Evolutionary conservation across 1,284 basidiomycete genomes (phyloP).

Genomic region (Microbotryum violaceum): DNA sequence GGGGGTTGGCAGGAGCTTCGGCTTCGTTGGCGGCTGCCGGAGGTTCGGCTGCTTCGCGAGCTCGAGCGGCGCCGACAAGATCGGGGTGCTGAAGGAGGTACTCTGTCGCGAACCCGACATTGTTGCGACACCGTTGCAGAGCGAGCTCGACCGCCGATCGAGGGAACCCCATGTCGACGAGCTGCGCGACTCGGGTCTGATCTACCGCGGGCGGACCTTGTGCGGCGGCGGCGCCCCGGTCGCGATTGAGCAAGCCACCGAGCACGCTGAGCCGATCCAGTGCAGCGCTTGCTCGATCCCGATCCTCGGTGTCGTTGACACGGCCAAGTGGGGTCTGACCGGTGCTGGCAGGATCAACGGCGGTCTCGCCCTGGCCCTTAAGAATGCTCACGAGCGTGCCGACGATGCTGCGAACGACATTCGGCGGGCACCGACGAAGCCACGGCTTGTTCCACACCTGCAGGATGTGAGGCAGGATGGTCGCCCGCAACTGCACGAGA

Average conservation of each 20-base stretch:
- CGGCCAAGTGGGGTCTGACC: slow-evolving; percentile 4
- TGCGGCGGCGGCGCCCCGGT: slow-evolving; percentile 12
- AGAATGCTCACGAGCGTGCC: slow-evolving; percentile 73
- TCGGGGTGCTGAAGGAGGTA: slow-evolving; percentile 76
- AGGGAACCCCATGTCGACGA: slow-evolving; percentile 96
- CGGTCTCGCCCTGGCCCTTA: slow-evolving; percentile 63
- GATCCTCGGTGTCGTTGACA: slow-evolving; percentile 1
- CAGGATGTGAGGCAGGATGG: slow-evolving; percentile 59
- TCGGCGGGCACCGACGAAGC: slow-evolving; percentile 65
- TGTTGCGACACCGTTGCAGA: slow-evolving; percentile 75
- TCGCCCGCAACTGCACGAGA: slow-evolving; percentile 68
- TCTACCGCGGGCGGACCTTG: slow-evolving; percentile 10
- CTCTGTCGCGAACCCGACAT: slow-evolving; percentile 82
- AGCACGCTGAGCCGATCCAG: neutral
- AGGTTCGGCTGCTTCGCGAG: slow-evolving; percentile 44
- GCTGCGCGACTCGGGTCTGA: slow-evolving; percentile 33
- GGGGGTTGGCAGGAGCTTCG: neutral
- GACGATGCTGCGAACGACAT: slow-evolving; percentile 60
- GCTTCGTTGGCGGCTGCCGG: slow-evolving; percentile 16
- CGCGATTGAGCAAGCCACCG: slow-evolving; percentile 8
- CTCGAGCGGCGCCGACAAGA: slow-evolving; percentile 50
- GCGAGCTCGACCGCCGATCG: slow-evolving; percentile 76
- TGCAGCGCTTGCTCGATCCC: no score
- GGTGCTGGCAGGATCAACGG: slow-evolving; percentile 9
- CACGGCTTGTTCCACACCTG: slow-evolving; percentile 77